Percentiles rank a stretch among this genome's conserved stretches.
phyloP scores from a whole-genome alignment of 2,329 filamentous ascomycete genomes.

The Alternaria longipes region DNA sequence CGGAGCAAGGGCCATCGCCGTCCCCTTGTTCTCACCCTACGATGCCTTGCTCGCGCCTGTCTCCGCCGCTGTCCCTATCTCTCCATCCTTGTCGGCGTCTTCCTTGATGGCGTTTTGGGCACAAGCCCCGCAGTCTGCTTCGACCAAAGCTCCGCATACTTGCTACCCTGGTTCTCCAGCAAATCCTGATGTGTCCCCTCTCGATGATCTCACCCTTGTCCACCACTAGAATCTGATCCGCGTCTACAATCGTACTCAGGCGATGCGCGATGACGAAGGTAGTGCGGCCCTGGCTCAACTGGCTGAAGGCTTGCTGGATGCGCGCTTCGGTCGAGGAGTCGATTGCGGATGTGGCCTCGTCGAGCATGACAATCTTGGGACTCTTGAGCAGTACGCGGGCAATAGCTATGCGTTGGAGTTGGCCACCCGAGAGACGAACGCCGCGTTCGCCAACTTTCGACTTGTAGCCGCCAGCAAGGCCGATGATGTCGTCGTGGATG shows the following conservation, averaged over 20 bases:
- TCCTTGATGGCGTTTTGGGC: conserved; percentile 30
- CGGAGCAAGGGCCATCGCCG: conserved; percentile 19
- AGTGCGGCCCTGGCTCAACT: conserved; percentile 68
- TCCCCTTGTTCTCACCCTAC: conserved; percentile 31
- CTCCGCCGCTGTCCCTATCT: conserved; percentile 8
- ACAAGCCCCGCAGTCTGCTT: conserved; percentile 69
- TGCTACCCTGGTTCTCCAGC: conserved; percentile 69
- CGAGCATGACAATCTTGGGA: conserved; percentile 82
- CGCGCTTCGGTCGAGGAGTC: conserved; percentile 74
- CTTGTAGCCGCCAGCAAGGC: no score
- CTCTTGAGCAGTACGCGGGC: conserved; percentile 82
- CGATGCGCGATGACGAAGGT: conserved; percentile 79
- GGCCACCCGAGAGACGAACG: no score
- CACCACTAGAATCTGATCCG: conserved; percentile 84
- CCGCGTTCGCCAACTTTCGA: no score
- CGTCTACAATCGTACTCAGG: conserved; percentile 83
- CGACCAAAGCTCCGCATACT: conserved; percentile 87
- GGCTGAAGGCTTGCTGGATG: conserved; percentile 69
- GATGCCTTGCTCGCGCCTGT: conserved; percentile 38
- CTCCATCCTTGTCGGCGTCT: conserved; percentile 24
- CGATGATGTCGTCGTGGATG: no score
- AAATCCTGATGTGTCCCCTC: conserved; percentile 79
- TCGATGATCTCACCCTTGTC: conserved; percentile 80
- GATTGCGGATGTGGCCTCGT: conserved; percentile 90
- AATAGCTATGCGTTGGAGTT: no score